Evolutionary conservation across 768 basidiomycete species (phyloP), one percentile per base, ranked within the genome.

Genomic region (Mycena leptocephala): DNA sequence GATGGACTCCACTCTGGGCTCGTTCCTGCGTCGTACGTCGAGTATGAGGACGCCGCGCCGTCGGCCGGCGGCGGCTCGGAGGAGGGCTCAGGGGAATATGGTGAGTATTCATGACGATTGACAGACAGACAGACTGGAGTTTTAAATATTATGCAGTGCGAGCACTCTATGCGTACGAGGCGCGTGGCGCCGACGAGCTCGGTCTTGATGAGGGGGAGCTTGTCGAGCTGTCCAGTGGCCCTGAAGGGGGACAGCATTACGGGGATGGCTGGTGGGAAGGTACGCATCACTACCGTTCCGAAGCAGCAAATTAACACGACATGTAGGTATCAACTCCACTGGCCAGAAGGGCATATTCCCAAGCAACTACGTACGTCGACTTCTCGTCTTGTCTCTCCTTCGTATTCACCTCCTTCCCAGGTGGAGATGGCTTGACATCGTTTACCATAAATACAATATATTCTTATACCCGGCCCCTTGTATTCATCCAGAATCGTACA

Each of bases 261-360:
- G 94, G 90, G 33, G 92, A 94, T 69, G 95, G 94, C 33, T 96
- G 95, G 95, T 96, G 94, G 93, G 95, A 96, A 92, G 95, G 95
- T 93, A 80, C 79, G 86, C 80, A 35, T 11, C 18, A 58, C 61
- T 67, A 39, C 69, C 30, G 55, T 14, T 75, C 76, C 66, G 78
- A 72, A 75, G 43, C 56, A 46, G 10, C n/a, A 30, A 43, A 63
- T 68, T 61, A 73, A 76, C 75, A 70, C 74, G 77, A 79, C 81
- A 70, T 32, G 53, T 82, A 95, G 95, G 95, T 70, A 86, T 91
- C 76, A 90, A 92, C 78, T 83, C 86, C 64, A 82, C 84, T 70
- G 93, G 95, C 68, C 86, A 83, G 82, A 95, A 91, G 83, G 95
- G 95, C 7, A 95, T 96, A 80, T 96, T 96, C 86, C 95, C 95